Percentiles rank a stretch among this genome's conserved stretches.
phyloP scores from a whole-genome alignment of 1,284 basidiomycete genomes.

The Ceratorhiza oryzae-sativae region DNA sequence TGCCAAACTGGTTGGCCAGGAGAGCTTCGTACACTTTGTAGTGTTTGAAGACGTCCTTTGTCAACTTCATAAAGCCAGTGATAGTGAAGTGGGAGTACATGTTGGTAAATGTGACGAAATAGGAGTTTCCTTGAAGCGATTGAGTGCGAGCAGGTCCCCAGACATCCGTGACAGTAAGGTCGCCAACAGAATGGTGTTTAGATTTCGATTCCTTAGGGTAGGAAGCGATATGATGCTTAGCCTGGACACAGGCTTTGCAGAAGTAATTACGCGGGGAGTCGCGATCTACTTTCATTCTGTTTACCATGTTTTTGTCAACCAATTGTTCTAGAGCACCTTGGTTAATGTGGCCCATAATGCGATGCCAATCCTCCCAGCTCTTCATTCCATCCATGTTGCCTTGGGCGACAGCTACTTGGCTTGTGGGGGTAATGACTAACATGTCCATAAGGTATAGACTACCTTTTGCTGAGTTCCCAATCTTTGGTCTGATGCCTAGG shows the following conservation, averaged over 20 bases:
- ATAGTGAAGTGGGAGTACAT: not conserved
- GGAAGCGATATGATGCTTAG: not conserved
- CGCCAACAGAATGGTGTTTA: slow-evolving; percentile 25
- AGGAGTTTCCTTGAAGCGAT: slow-evolving; percentile 7
- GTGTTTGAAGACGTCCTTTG: not conserved
- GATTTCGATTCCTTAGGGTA: slow-evolving; percentile 40
- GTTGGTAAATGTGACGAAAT: slow-evolving; percentile 2
- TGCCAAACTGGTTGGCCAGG: not conserved
- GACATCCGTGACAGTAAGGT: not conserved
- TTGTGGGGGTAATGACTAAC: not conserved
- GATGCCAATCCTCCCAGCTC: not conserved
- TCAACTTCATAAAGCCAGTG: slow-evolving; percentile 5
- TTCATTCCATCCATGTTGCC: too few species aligned
- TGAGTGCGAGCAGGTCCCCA: not conserved
- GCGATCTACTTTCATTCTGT: not conserved
- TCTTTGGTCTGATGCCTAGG: not conserved
- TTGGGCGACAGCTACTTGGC: too few species aligned
- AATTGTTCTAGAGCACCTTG: not conserved
- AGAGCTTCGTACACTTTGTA: not conserved
- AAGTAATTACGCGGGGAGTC: not conserved
- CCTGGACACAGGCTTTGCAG: not conserved
- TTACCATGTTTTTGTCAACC: not conserved
- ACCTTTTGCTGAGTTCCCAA: not conserved
- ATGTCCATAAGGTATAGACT: not conserved
- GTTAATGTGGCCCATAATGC: not conserved